Evolutionary conservation across 148 eudicot genomes (phyloP), one percentile per base, ranked within the genome.

Genomic region (Vaccinium myrtillus): DNA sequence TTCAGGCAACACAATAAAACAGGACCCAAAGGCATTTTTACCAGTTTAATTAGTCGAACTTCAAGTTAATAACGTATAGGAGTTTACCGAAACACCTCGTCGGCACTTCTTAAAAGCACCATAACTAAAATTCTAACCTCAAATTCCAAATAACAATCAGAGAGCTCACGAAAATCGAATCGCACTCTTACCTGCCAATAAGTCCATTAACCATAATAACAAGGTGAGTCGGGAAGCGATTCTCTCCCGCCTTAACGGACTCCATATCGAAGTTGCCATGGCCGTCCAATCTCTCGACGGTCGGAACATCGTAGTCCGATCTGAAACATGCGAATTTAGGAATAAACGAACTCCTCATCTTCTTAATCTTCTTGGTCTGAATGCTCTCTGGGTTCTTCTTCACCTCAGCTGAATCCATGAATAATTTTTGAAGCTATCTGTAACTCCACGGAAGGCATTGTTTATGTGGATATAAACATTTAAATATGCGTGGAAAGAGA

Each of bases 201-300:
- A 96, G 89, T 46, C 99, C 99, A 70, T 96, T 94, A 59, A 94
- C 94, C 94, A 90, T 96, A 50, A 96, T 85, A 71, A 96, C 80
- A 19, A 96, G 88, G 85, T 96, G 99, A 53, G 88, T 81, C 75
- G 95, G 98, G 39, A 58, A 5, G 2, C 30, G 85, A 36, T 74
- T 82, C 59, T 51, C 81, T 54, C 71, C 88, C 6, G 54, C 46
- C 74, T 78, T 39, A 70, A 82, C 91, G 8, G 99, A 88, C 82
- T 90, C 91, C 90, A 92, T 88, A 67, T 94, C 92, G 75, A 91
- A 50, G 85, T 90, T 88, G 4, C 96, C 95, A 50, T 84, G 90
- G 15, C 82, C 90, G 78, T 89, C 88, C 76, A 84, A 77, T 79
- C 63, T 82, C 87, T 95, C 96, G 27, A 91, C 81, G 6, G 92